A percentile compares a stretch with the other conserved stretches of the same genome.
These are phyloP conservation scores for Bolboschoenoplectus hybrid DNA, from an alignment of 202 grass and related monocot species.

Conservation along the genomic window DNA sequence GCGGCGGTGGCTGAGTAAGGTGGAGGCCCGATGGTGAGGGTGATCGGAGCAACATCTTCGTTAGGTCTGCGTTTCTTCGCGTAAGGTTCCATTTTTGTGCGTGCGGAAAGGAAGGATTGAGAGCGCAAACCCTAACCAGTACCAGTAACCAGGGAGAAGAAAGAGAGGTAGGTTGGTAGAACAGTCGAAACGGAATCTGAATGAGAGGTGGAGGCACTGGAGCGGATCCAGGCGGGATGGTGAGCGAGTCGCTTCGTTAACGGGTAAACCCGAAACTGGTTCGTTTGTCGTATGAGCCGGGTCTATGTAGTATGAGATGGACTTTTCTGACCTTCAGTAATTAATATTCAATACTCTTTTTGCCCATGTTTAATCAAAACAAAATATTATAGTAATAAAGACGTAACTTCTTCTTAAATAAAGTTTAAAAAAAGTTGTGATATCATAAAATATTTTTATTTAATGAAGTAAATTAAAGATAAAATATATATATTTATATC, in stretches of 20 bases:
- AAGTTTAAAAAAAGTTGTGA: too few species aligned
- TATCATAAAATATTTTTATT: too few species aligned
- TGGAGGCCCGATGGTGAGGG: background rate
- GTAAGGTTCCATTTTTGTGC: conserved; percentile 61
- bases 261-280: background rate
- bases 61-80: conserved; percentile 89
- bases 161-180: background rate
- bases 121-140: conserved; percentile 62
- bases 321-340: background rate
- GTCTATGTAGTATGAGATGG: background rate
- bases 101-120: background rate
- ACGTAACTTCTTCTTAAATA: too few species aligned
- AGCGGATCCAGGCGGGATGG: background rate
- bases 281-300: background rate
- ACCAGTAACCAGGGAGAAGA: conserved; percentile 15
- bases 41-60: conserved; percentile 52
- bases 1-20: conserved; percentile 32
- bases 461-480: too few species aligned
- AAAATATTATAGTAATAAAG: too few species aligned
- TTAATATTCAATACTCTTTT: too few species aligned
- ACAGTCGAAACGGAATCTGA: background rate
- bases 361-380: too few species aligned
- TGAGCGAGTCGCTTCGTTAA: background rate
- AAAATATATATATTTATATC: too few species aligned
- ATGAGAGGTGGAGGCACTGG: background rate